Conservation (phyloP, 805 yeast genomes). For the Ogataea trehalophila region DNA sequence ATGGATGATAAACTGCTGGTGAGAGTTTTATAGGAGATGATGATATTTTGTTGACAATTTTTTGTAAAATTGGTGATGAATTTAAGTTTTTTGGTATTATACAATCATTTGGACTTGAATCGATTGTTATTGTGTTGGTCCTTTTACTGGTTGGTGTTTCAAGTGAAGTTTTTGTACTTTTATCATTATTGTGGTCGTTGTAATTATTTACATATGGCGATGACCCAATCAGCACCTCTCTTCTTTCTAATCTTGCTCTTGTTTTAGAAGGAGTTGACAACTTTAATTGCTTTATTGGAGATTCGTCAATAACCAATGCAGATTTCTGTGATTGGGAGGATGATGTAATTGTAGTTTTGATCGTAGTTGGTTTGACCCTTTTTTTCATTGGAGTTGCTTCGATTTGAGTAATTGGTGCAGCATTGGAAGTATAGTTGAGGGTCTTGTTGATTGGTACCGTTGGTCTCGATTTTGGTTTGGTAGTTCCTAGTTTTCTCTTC, state of each 20-base stretch:
- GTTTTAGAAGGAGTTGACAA: slow-evolving; percentile 8
- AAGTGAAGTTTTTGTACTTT: too few relatives aligned
- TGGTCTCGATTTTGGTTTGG: not conserved
- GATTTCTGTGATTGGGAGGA: not conserved
- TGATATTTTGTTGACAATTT: too few relatives aligned
- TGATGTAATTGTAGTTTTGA: not conserved
- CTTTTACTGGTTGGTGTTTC: too few relatives aligned
- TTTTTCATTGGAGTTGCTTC: slow-evolving; percentile 27
- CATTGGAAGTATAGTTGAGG: not conserved
- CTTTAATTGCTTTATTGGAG: slow-evolving; percentile 15
- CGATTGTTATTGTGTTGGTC: too few relatives aligned
- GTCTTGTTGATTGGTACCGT: not conserved
- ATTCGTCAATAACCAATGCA: slow-evolving; percentile 14
- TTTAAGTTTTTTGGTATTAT: too few relatives aligned
- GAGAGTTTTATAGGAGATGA: too few relatives aligned
- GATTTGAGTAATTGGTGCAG: slow-evolving; percentile 19
- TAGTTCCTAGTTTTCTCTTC: slow-evolving; percentile 11
- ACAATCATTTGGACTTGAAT: too few relatives aligned
- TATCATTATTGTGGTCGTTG: too few relatives aligned
- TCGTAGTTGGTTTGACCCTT: not conserved
- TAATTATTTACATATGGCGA: slow-evolving; percentile 1
- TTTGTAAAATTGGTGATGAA: too few relatives aligned
- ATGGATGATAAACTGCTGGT: too few relatives aligned
- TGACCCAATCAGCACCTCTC: slow-evolving; percentile 4
- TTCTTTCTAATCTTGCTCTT: slow-evolving; percentile 1